Percentiles rank a stretch among this genome's conserved stretches.
These are phyloP conservation scores for Pelargonium fulgidum DNA, from an alignment of 441 rosid genomes.

Conservation along the genomic window DNA sequence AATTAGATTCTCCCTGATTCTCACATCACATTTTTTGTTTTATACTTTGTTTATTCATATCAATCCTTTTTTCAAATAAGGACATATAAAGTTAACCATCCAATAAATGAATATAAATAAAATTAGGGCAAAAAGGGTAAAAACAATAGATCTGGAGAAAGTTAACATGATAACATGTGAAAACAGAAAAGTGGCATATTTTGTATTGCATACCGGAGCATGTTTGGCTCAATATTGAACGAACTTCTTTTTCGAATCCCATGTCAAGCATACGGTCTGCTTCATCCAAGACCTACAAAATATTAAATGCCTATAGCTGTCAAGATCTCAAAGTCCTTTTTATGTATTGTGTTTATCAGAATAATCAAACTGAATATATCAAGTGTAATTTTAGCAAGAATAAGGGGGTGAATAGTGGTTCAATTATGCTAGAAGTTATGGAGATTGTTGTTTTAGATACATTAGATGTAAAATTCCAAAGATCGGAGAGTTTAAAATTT, in stretches of 20 bases:
- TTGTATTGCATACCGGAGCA: constrained; percentile 43
- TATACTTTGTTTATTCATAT: not conserved
- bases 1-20: not conserved
- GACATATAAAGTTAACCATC: not conserved
- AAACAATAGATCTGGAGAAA: not conserved
- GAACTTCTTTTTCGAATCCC: constrained; percentile 91
- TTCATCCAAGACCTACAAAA: constrained; percentile 81
- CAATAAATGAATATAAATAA: not conserved
- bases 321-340: not conserved
- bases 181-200: constrained; percentile 1
- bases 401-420: no score
- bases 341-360: not conserved
- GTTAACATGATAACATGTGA: not conserved
- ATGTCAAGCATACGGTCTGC: constrained; percentile 97
- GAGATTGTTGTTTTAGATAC: no score
- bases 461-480: no score
- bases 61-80: not conserved
- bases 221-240: constrained; percentile 67
- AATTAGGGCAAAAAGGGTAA: not conserved
- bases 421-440: no score
- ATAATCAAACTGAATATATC: no score
- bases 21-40: not conserved
- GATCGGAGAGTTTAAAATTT: no score
- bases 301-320: not conserved
- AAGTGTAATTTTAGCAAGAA: no score